A percentile compares a stretch with the other conserved stretches of the same genome.
These are phyloP conservation scores for Fusarium verrucosum DNA, from an alignment of 2,329 filamentous ascomycete species.

Conservation along the genomic window DNA sequence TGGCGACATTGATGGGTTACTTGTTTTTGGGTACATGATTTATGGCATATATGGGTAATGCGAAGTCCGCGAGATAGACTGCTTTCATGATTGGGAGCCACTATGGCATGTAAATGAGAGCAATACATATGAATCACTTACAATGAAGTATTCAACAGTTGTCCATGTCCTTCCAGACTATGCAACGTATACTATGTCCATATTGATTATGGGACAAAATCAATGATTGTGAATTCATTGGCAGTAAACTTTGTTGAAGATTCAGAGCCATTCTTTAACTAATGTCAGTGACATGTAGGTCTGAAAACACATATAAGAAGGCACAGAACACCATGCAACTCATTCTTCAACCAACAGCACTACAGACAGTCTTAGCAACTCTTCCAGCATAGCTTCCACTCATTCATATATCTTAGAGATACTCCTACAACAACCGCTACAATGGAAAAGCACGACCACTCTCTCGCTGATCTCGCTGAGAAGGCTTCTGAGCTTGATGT, in stretches of 20 bases:
- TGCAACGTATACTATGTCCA: no score
- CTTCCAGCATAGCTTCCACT: not conserved
- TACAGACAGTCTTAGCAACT: not conserved
- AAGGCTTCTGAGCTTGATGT: not conserved
- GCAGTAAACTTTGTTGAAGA: not conserved
- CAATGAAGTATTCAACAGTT: not conserved
- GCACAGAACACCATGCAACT: not conserved
- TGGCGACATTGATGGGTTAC: slow-evolving; percentile 2
- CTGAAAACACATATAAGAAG: slow-evolving; percentile 1
- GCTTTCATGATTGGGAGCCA: slow-evolving; percentile 9
- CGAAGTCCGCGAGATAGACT: slow-evolving; percentile 23
- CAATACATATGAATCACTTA: slow-evolving; percentile 1
- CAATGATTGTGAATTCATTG: not conserved
- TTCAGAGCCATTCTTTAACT: not conserved
- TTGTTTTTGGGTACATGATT: not conserved
- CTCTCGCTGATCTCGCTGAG: not conserved
- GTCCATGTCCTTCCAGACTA: not conserved
- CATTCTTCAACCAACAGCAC: not conserved
- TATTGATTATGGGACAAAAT: not conserved
- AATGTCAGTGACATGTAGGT: not conserved
- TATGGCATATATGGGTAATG: slow-evolving; percentile 7
- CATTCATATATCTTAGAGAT: not conserved
- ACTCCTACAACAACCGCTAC: not conserved
- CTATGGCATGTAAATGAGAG: slow-evolving; percentile 22
- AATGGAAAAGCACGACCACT: slow-evolving; percentile 5